Percentiles rank a stretch among this genome's conserved stretches.
Evolutionary conservation across 768 basidiomycete genomes (phyloP).

Genomic region (Phylloporus arenicola): DNA sequence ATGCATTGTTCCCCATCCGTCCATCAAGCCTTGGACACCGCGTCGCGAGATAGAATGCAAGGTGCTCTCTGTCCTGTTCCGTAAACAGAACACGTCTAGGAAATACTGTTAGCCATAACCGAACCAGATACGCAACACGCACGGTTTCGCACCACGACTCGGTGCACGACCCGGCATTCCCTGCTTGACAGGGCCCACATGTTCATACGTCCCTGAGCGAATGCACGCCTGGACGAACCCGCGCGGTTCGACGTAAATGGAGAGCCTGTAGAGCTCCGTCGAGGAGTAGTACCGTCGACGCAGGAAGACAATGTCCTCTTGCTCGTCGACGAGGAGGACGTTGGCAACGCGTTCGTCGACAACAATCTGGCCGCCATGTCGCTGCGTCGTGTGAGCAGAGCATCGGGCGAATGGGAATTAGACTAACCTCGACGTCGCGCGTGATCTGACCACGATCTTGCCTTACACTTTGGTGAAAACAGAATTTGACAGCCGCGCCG

Average conservation of each 20-base stretch:
- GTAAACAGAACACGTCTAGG: constrained; percentile 32
- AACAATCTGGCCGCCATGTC: too few species aligned
- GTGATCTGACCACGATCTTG: constrained; percentile 16
- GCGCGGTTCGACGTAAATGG: constrained; percentile 20
- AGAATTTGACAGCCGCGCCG: constrained; percentile 17
- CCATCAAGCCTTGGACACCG: constrained; percentile 39
- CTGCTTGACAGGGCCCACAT: too few species aligned
- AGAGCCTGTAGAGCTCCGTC: constrained; percentile 8
- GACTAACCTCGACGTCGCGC: constrained; percentile 18
- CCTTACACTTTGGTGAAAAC: too few species aligned
- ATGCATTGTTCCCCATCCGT: constrained; percentile 45
- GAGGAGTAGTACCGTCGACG: constrained; percentile 25
- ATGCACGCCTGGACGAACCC: constrained; percentile 26
- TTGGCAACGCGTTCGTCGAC: constrained; percentile 19
- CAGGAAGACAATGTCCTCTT: constrained; percentile 20
- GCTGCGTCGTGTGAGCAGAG: neutral
- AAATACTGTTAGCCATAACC: too few species aligned
- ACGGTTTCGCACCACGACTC: neutral
- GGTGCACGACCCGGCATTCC: constrained; percentile 22
- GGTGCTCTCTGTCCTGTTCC: constrained; percentile 36
- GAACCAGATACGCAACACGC: too few species aligned
- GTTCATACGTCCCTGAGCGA: constrained; percentile 8
- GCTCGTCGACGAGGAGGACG: constrained; percentile 28
- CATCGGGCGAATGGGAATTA: neutral
- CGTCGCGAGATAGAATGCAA: constrained; percentile 46